Evolutionary conservation across 2,329 filamentous ascomycete genomes (phyloP).

Genomic region (Trichoderma hamatum): DNA sequence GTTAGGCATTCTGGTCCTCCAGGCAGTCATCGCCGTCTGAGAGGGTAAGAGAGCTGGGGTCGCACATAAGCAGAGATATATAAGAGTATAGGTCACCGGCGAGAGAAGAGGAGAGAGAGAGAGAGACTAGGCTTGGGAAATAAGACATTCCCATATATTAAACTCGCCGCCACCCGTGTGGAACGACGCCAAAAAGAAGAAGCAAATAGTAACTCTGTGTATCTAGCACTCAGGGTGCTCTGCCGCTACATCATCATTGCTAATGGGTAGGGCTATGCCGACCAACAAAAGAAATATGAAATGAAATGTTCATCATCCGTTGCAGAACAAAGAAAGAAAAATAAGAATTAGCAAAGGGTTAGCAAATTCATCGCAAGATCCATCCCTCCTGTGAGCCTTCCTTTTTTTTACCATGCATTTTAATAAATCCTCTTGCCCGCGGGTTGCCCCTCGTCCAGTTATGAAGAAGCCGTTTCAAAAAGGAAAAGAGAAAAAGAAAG

Average conservation of each 20-base stretch:
- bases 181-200: not conserved
- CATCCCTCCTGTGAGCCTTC: slow-evolving; percentile 14
- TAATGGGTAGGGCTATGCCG: not conserved
- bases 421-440: not conserved
- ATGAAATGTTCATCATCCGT: not conserved
- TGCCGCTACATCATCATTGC: not conserved
- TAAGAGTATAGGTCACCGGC: not conserved
- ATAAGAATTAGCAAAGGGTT: not conserved
- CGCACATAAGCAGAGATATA: not conserved
- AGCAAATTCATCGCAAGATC: slow-evolving; percentile 28
- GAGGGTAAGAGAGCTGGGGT: not conserved
- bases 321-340: not conserved
- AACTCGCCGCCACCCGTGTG: not conserved
- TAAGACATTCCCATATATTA: not conserved
- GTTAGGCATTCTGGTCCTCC: not conserved
- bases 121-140: not conserved
- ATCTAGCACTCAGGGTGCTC: slow-evolving; percentile 12
- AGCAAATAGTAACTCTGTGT: not conserved
- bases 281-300: not conserved
- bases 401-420: slow-evolving; percentile 5
- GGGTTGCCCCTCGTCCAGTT: slow-evolving; percentile 23
- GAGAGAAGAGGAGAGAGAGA: not conserved
- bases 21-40: not conserved
- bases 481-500: not conserved
- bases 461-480: slow-evolving; percentile 15